Base-by-base conservation (phyloP, 768 basidiomycete species). In the Boletales sp. region DNA sequence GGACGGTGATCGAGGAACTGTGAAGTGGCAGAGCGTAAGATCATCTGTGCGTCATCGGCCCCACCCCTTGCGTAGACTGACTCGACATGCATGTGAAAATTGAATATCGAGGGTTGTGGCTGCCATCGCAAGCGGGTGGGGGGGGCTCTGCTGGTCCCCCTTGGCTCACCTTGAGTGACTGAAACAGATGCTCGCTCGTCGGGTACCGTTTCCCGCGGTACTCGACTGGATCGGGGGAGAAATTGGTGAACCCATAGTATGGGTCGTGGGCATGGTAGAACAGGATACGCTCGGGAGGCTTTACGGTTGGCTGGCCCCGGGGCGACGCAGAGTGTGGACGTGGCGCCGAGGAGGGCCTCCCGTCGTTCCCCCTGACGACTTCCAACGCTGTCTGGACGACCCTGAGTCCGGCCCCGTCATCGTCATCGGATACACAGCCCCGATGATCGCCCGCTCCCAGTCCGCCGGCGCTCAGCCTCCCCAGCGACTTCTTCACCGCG, bases 171-270 rank as follows among this genome's bases (percentile, higher is more conserved):
- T 71, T 77, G 57, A 75, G 64, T 19, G 76, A 69, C 48, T 78
- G 75, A 44, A 74, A 78, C 36, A 78, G 55, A 54, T 78, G 77
- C 53, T 77, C 76, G 41, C 72, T 72, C 10, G 77, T 77, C 1
- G 72, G 72, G 50, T 78, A 78, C 3, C 54, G 39, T 53, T 67
- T 71, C 13, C 72, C 70, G 12, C 56, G 49, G 50, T 74, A 75
- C 18, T 63, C 56, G 30, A 79, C 67, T 5, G 70, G 58, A 56
- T 77, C 71, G 6, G 72, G 57, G 4, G 76, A 77, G 51, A 74
- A 74, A 57, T 74, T 74, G 44, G 74, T 72, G 57, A 74, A 74
- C 13, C 70, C 70, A 45, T 75, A 71, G 54, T 69, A 53, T 19
- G 64, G 67, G 47, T 63, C 61, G n/a, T 61, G 46, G 41, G 60